Conservation (phyloP, 352 stramenopile genomes). For the Phytophthora citrophthora region DNA sequence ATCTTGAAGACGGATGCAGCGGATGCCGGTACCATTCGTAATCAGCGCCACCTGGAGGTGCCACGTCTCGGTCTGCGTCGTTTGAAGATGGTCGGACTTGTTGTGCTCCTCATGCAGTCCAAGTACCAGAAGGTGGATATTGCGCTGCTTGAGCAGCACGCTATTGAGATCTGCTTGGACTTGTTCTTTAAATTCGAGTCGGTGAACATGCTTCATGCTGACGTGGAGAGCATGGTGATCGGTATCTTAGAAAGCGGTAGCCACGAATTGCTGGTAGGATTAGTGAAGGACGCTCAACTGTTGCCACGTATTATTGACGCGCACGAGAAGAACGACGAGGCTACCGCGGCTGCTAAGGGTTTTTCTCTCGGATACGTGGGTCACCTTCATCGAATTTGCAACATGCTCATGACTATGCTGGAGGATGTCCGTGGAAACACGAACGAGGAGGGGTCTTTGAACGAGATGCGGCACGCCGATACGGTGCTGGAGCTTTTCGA, state of each 20-base stretch:
- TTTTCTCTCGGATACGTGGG: constrained; percentile 85
- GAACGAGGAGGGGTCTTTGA: constrained; percentile 65
- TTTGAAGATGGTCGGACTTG: constrained; percentile 80
- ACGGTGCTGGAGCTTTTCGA: constrained; percentile 83
- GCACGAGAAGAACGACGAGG: constrained; percentile 81
- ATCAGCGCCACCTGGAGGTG: constrained; percentile 78
- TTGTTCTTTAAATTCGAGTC: constrained; percentile 90
- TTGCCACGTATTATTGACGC: constrained; percentile 78
- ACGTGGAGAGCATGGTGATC: constrained; percentile 88
- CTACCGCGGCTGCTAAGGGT: constrained; percentile 56
- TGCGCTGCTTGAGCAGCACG: constrained; percentile 67
- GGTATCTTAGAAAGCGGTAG: constrained; percentile 84
- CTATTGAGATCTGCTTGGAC: constrained; percentile 77
- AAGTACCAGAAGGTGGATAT: constrained; percentile 86
- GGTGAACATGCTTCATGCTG: constrained; percentile 88
- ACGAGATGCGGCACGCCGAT: constrained; percentile 88
- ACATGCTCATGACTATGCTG: constrained; percentile 84
- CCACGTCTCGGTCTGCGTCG: constrained; percentile 76
- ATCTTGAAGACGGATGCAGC: constrained; percentile 68
- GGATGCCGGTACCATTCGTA: constrained; percentile 72
- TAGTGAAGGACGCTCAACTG: constrained; percentile 80
- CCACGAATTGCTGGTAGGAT: constrained; percentile 68
- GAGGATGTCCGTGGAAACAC: constrained; percentile 76
- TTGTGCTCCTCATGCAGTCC: constrained; percentile 84
- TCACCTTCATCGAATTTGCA: constrained; percentile 85